A percentile compares a stretch with the other conserved stretches of the same genome.
phyloP scores from a whole-genome alignment of 2,329 filamentous ascomycete genomes.

The Aspergillus sp. region DNA sequence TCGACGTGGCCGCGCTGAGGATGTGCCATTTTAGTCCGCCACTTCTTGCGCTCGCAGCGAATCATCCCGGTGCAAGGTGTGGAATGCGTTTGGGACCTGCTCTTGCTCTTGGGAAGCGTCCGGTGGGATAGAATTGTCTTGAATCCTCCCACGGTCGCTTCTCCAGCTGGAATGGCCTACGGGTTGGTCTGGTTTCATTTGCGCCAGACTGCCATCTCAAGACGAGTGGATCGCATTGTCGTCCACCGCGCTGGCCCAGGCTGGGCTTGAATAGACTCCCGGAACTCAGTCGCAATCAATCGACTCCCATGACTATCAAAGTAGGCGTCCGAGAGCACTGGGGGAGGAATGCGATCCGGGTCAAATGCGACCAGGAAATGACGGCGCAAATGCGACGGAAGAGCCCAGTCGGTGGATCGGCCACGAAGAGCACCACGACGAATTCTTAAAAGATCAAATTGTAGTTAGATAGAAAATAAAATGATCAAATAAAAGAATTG shows the following conservation, averaged over 20 bases:
- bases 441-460: background rate
- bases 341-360: conserved; percentile 4
- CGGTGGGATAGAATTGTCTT: background rate
- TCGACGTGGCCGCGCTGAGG: conserved; percentile 34
- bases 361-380: conserved; percentile 1
- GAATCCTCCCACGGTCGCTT: background rate
- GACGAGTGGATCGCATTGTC: conserved; percentile 5
- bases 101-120: background rate
- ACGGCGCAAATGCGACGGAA: conserved; percentile 8
- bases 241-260: background rate
- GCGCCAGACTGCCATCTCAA: conserved; percentile 1
- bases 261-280: background rate
- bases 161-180: background rate
- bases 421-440: background rate
- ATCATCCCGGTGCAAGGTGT: conserved; percentile 6
- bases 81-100: background rate
- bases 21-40: conserved; percentile 21
- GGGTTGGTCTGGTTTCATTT: conserved; percentile 2
- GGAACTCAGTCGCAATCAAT: background rate
- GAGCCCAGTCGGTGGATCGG: background rate
- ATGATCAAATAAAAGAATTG: background rate
- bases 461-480: background rate
- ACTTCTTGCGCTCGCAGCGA: conserved; percentile 9
- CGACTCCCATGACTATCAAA: background rate
- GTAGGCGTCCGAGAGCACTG: background rate